Conservation (phyloP, 805 yeast genomes). For the Candida piceae region DNA sequence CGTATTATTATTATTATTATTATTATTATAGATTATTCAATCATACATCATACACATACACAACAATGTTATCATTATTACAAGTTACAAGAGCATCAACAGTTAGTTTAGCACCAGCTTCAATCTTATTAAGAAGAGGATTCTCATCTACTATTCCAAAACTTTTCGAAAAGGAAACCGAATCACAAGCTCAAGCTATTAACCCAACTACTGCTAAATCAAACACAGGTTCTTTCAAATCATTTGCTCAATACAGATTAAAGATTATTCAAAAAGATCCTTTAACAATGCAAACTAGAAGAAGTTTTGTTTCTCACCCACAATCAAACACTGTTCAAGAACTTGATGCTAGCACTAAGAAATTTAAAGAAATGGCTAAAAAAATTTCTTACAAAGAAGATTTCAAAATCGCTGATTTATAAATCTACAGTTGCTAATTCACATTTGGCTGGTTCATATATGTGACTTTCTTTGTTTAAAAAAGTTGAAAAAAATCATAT, state of each 20-base stretch:
- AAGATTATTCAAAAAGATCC: slow-evolving; percentile 26
- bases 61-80: slow-evolving; percentile 1
- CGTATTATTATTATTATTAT: too few relatives aligned
- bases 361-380: slow-evolving; percentile 20
- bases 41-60: too few relatives aligned
- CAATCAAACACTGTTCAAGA: slow-evolving; percentile 2
- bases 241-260: slow-evolving; percentile 27
- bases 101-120: slow-evolving; percentile 1
- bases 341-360: slow-evolving; percentile 9
- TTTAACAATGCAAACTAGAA: slow-evolving; percentile 20
- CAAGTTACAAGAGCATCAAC: slow-evolving; percentile 1
- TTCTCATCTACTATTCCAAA: slow-evolving; percentile 14
- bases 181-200: slow-evolving; percentile 16
- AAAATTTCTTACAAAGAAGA: slow-evolving; percentile 20
- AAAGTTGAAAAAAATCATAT: too few relatives aligned
- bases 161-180: slow-evolving; percentile 18
- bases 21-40: too few relatives aligned
- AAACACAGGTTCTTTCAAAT: slow-evolving; percentile 15
- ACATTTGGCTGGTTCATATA: too few relatives aligned
- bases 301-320: slow-evolving; percentile 14
- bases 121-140: slow-evolving; percentile 8
- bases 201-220: slow-evolving; percentile 8
- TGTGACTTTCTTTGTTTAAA: too few relatives aligned
- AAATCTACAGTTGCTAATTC: not conserved
- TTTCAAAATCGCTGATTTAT: slow-evolving; percentile 4